These are phyloP conservation scores for Hansenula lynferdii DNA, from an alignment of 1,139 yeast genomes.

Conservation along the genomic window DNA sequence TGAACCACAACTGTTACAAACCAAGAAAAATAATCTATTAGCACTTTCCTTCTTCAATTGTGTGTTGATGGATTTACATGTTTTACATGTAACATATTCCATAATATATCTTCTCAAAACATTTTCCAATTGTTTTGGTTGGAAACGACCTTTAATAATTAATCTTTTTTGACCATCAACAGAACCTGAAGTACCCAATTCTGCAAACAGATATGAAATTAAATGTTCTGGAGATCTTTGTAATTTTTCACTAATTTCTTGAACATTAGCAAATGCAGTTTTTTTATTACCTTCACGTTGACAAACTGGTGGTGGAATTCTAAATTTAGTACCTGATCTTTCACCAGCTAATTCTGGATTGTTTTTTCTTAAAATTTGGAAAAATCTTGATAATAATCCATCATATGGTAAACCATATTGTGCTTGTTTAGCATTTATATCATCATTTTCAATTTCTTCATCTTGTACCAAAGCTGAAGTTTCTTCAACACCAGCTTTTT, in stretches of 20 bases:
- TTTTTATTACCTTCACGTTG: slow-evolving; percentile 97
- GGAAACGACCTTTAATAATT: slow-evolving; percentile 96
- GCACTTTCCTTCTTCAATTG: slow-evolving; percentile 92
- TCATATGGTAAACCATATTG: slow-evolving; percentile 72
- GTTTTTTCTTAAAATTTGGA: slow-evolving; percentile 78
- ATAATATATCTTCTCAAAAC: slow-evolving; percentile 93
- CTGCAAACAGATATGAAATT: slow-evolving; percentile 95
- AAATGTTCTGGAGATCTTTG: slow-evolving; percentile 97
- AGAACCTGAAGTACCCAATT: slow-evolving; percentile 98
- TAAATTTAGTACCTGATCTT: slow-evolving; percentile 85
- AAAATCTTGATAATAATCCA: slow-evolving; percentile 76
- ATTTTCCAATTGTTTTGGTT: slow-evolving; percentile 95
- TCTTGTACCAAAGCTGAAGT: slow-evolving; percentile 16
- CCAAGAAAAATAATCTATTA: slow-evolving; percentile 94
- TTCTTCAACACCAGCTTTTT: slow-evolving; percentile 75
- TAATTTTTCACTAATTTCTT: slow-evolving; percentile 88
- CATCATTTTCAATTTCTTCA: slow-evolving; percentile 29
- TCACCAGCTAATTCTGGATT: slow-evolving; percentile 99
- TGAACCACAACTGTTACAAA: slow-evolving; percentile 97
- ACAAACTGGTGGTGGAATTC: slow-evolving; percentile 97
- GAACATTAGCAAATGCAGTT: slow-evolving; percentile 93
- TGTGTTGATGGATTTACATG: slow-evolving; percentile 97
- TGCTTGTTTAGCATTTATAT: slow-evolving; percentile 26
- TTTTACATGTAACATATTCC: slow-evolving; percentile 97
- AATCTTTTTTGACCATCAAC: slow-evolving; percentile 97